These are phyloP conservation scores for Cantharellus anzutake DNA, from an alignment of 768 basidiomycete species.

Conservation along the genomic window DNA sequence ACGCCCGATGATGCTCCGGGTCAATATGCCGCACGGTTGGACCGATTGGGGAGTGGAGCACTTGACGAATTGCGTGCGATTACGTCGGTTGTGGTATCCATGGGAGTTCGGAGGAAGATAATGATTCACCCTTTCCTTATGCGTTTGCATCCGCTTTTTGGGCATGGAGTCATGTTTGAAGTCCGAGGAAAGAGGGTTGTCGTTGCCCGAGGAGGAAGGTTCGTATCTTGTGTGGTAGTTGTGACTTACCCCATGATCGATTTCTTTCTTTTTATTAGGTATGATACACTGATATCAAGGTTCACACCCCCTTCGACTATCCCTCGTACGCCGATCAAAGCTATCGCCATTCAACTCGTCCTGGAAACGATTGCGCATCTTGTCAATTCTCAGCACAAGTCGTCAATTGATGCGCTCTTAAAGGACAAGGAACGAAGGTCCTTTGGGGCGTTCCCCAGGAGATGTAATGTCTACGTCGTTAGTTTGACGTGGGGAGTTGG, in stretches of 20 bases:
- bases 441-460: conserved; percentile 77
- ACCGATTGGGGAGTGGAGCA: not conserved
- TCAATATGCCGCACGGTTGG: too few relatives aligned
- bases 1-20: not conserved
- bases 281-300: conserved; percentile 47
- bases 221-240: conserved; percentile 9
- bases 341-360: conserved; percentile 56
- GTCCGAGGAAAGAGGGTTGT: conserved; percentile 51
- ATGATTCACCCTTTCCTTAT: conserved; percentile 60
- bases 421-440: conserved; percentile 48
- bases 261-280: conserved; percentile 23
- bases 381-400: conserved; percentile 48
- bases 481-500: not conserved
- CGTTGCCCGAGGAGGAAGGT: conserved; percentile 68
- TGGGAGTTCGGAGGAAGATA: conserved; percentile 45
- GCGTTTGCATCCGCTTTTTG: conserved; percentile 45
- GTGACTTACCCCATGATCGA: not conserved
- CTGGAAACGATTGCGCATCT: conserved; percentile 57
- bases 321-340: conserved; percentile 28
- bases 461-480: conserved; percentile 65
- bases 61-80: not conserved
- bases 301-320: conserved; percentile 31
- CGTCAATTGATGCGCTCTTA: conserved; percentile 44
- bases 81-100: conserved; percentile 7
- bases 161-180: conserved; percentile 57